phyloP scores from a whole-genome alignment of 345 rosid genomes.

The Carallia pectinifolia region DNA sequence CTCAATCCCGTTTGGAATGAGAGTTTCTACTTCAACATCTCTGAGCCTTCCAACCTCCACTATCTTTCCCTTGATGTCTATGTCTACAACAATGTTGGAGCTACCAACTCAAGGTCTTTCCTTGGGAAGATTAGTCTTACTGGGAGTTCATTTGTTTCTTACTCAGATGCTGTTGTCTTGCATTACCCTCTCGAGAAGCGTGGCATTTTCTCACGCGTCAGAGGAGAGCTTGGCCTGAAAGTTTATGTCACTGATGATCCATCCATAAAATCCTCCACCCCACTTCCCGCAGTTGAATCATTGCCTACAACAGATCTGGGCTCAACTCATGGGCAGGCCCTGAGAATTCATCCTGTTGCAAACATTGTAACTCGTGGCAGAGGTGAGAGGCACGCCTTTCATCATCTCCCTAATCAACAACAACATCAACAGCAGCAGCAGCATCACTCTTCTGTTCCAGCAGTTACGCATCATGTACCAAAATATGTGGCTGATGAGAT shows the following conservation, averaged over 20 bases:
- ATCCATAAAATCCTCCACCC: slow-evolving; percentile 60
- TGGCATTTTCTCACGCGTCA: slow-evolving; percentile 80
- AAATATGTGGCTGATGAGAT: slow-evolving; percentile 62
- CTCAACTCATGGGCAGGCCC: slow-evolving; percentile 17
- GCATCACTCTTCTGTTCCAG: slow-evolving; percentile 44
- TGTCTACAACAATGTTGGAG: slow-evolving; percentile 55
- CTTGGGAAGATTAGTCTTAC: slow-evolving; percentile 81
- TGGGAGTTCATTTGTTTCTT: slow-evolving; percentile 83
- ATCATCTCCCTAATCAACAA: slow-evolving; percentile 75
- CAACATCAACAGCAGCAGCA: slow-evolving; percentile 43
- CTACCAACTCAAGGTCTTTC: slow-evolving; percentile 68
- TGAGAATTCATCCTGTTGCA: slow-evolving; percentile 11
- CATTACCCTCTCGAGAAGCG: slow-evolving; percentile 90
- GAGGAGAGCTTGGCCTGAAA: slow-evolving; percentile 94
- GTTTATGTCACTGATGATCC: slow-evolving; percentile 72
- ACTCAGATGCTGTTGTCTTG: slow-evolving; percentile 83
- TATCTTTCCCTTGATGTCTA: slow-evolving; percentile 74
- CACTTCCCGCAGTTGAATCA: slow-evolving; percentile 37
- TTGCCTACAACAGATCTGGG: slow-evolving; percentile 23
- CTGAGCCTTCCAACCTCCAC: slow-evolving; percentile 78
- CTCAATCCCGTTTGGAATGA: slow-evolving; percentile 95
- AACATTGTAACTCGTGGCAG: slow-evolving; percentile 19
- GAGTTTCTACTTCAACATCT: slow-evolving; percentile 90
- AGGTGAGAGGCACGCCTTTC: slow-evolving; percentile 61
- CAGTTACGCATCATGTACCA: slow-evolving; percentile 53